Evolutionary conservation across 2,329 filamentous ascomycete genomes (phyloP).

Genomic region (Diaporthe amygdali): DNA sequence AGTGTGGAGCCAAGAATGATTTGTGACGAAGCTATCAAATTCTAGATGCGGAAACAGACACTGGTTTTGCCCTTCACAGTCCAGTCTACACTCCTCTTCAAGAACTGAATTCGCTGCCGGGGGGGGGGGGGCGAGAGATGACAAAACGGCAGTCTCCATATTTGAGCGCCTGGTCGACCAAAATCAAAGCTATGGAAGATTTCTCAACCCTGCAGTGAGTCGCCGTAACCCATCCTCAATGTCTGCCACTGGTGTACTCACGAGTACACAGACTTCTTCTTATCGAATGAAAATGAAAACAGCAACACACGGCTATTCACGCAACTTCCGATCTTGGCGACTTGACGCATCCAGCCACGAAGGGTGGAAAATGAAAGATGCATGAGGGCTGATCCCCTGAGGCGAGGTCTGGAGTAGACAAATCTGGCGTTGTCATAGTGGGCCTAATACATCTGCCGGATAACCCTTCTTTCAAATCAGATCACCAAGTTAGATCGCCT

Average conservation of each 20-base stretch:
- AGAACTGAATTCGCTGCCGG: background rate
- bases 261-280: background rate
- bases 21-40: background rate
- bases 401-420: background rate
- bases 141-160: background rate
- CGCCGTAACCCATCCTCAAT: background rate
- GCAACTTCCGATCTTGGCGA: background rate
- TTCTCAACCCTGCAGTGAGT: background rate
- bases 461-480: background rate
- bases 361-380: background rate
- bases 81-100: background rate
- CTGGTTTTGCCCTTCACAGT: background rate
- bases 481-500: background rate
- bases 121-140: no score
- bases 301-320: background rate
- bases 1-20: background rate
- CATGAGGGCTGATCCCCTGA: background rate
- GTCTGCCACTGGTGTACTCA: background rate
- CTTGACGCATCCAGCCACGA: background rate
- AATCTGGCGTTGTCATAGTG: background rate
- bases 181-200: no score
- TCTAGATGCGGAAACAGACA: background rate
- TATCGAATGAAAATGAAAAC: no score
- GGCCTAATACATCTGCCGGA: slow-evolving; percentile 13
- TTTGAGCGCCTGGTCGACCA: background rate